Percentiles rank a stretch among this genome's conserved stretches.
Conservation (phyloP, 148 eudicot species). For the Gaultheria prostrata region DNA sequence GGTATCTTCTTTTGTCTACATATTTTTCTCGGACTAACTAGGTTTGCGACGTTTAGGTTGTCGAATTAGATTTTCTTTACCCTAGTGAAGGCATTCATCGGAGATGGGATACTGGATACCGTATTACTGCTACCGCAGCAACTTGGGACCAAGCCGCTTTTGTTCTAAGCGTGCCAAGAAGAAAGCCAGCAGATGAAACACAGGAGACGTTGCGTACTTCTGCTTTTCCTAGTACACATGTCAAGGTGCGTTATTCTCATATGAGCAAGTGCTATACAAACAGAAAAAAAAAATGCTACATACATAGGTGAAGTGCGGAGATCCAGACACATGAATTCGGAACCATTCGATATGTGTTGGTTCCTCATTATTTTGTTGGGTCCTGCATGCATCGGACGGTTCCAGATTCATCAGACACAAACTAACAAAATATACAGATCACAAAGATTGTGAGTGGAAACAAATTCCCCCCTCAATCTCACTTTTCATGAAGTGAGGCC, state of each 20-base stretch:
- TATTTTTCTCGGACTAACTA: not conserved
- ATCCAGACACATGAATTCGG: not conserved
- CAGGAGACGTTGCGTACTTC: slow-evolving; percentile 24
- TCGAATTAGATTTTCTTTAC: slow-evolving; percentile 21
- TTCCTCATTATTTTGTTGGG: not conserved
- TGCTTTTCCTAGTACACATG: slow-evolving; percentile 25
- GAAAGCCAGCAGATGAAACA: slow-evolving; percentile 18
- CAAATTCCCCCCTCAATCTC: not conserved
- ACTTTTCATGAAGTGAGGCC: not conserved
- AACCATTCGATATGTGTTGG: not conserved
- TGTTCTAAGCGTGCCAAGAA: slow-evolving; percentile 23
- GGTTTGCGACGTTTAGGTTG: slow-evolving; percentile 2
- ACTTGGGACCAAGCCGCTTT: slow-evolving; percentile 26
- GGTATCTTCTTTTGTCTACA: not conserved
- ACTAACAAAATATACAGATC: not conserved
- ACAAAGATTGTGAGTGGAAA: not conserved
- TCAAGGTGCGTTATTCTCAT: slow-evolving; percentile 14
- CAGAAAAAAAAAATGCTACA: not conserved
- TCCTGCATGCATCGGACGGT: not conserved
- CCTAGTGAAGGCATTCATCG: slow-evolving; percentile 27
- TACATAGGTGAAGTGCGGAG: not conserved
- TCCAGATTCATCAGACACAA: not conserved
- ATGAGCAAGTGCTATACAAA: not conserved
- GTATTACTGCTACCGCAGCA: slow-evolving; percentile 27
- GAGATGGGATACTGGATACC: slow-evolving; percentile 21